Evolutionary conservation across 352 stramenopile species (phyloP), one percentile per base, ranked within the genome.

Genomic region (Pythium biforme): DNA sequence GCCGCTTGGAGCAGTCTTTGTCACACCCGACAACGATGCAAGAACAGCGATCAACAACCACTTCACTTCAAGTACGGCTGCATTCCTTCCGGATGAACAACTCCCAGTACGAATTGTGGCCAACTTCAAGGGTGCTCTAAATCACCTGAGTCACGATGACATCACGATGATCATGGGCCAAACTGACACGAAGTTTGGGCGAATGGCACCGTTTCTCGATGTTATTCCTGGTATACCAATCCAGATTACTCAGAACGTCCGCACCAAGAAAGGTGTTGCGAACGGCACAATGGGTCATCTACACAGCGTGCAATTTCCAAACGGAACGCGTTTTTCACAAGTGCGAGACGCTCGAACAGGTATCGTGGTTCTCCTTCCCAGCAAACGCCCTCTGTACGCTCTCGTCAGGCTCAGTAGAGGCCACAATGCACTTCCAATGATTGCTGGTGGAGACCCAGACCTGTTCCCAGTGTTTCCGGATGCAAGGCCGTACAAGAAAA

Each of bases 61-160:
- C 26, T 65, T 59, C 26, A 59, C 59, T 57, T 43, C 29, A 19
- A 55, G 2, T 17, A 34, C 43, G 27, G 46, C 22, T 8, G 46
- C 25, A 37, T 11, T 31, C 2, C 45, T 46, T 43, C 59, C 8
- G 31, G 0, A 19, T n/a, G n/a, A 5, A 29, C 2, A 25, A 5
- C 55, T 29, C 23, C 59, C 59, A 14, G 33, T 59, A 41, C 49
- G 50, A 2, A 31, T 66, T 4, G 34, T 66, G 14, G 49, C 59
- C 20, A 66, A 66, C 41, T 66, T 66, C 50, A 60, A 55, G 31
- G 50, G 50, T n/a, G 50, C 59, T 2, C 25, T 66, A 11, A 60
- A 55, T 17, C 47, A 54, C 20, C 20, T 66, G 17, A 66, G 51
- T 52, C 11, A 6, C 20, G 39, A n/a, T 54, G 59, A 66, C 17